Evolutionary conservation across 2,329 filamentous ascomycete species (phyloP).

Genomic region (Fusarium penzigii): DNA sequence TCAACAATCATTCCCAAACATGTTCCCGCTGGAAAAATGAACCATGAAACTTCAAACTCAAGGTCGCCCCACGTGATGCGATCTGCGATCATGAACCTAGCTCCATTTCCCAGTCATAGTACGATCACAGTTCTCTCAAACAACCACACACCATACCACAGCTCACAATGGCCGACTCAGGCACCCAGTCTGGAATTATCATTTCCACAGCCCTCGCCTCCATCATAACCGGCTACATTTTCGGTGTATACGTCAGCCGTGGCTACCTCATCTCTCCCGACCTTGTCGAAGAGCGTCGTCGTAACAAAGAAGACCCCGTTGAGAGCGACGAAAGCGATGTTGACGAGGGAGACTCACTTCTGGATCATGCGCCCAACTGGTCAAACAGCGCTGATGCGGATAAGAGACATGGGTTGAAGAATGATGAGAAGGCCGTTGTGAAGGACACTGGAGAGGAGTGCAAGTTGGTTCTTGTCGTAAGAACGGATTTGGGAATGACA

Average conservation of each 20-base stretch:
- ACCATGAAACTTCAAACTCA: background rate
- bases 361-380: constrained; percentile 71
- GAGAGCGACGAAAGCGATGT: constrained; percentile 71
- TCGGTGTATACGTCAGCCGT: constrained; percentile 72
- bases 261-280: constrained; percentile 60
- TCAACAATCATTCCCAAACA: background rate
- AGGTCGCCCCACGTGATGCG: constrained; percentile 22
- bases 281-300: constrained; percentile 57
- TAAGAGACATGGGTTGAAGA: constrained; percentile 53
- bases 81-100: constrained; percentile 12
- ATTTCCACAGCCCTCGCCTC: constrained; percentile 74
- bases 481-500: constrained; percentile 95
- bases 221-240: constrained; percentile 75
- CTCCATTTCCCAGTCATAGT: constrained; percentile 13
- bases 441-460: constrained; percentile 70
- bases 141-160: background rate
- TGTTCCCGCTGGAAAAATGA: background rate
- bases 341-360: constrained; percentile 57
- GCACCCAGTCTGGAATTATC: constrained; percentile 57
- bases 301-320: constrained; percentile 59
- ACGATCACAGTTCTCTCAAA: constrained; percentile 6
- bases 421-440: constrained; percentile 37
- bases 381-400: constrained; percentile 62
- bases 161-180: constrained; percentile 37
- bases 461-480: constrained; percentile 88